Conservation (phyloP, 2,329 filamentous ascomycete genomes). For the Cadophora gregata region DNA sequence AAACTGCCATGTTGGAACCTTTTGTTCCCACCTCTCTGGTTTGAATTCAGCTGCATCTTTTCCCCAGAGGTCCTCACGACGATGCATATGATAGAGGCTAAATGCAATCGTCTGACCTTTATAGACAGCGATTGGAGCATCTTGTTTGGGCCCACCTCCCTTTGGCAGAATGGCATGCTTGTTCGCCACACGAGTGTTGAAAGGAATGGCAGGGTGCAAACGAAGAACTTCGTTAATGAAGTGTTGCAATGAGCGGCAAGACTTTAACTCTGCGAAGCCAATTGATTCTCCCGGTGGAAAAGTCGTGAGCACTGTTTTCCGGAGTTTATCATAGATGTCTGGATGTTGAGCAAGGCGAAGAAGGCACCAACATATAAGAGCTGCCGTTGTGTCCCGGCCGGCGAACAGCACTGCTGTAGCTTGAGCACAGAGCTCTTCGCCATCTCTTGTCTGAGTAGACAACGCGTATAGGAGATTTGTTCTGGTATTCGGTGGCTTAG, state of each 20-base stretch:
- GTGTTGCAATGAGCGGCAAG: constrained; percentile 35
- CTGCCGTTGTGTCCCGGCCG: constrained; percentile 61
- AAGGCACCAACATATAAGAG: constrained; percentile 55
- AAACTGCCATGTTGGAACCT: constrained; percentile 72
- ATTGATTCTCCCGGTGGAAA: constrained; percentile 30
- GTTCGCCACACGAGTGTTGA: constrained; percentile 56
- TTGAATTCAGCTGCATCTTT: constrained; percentile 52
- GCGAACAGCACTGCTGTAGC: no score
- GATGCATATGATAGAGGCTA: constrained; percentile 42
- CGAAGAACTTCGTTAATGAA: constrained; percentile 51
- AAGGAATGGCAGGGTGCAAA: constrained; percentile 53
- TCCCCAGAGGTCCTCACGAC: constrained; percentile 66
- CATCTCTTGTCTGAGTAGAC: no score
- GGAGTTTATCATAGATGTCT: constrained; percentile 49
- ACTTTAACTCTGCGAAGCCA: constrained; percentile 29
- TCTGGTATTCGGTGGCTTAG: no score
- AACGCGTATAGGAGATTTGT: no score
- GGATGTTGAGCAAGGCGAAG: constrained; percentile 49
- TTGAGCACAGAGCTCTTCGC: no score
- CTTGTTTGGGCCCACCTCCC: constrained; percentile 44
- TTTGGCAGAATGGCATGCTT: constrained; percentile 49
- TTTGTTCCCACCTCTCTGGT: constrained; percentile 45
- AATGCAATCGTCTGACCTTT: constrained; percentile 36
- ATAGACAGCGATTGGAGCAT: constrained; percentile 40
- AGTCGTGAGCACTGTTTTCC: constrained; percentile 46